Percentiles rank a stretch among this genome's conserved stretches.
phyloP scores from a whole-genome alignment of 352 stramenopile genomes.

The Pythium rishiriense region DNA sequence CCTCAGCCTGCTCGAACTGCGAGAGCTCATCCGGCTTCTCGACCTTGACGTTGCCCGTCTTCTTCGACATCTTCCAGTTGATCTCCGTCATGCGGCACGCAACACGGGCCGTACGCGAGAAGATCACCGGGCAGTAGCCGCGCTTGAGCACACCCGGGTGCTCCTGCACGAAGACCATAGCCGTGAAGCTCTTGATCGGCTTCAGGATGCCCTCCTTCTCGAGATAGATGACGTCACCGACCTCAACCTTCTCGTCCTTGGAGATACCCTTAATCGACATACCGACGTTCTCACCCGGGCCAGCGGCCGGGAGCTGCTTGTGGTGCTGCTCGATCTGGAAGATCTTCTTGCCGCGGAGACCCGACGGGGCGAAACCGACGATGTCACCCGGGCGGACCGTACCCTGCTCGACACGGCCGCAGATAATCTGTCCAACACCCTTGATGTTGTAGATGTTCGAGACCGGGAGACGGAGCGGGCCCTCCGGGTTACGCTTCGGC shows the following conservation, averaged over 20 bases:
- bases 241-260: conserved; percentile 71
- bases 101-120: conserved; percentile 83
- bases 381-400: conserved; percentile 62
- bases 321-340: conserved; percentile 85
- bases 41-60: conserved; percentile 78
- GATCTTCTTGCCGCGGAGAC: conserved; percentile 63
- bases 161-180: conserved; percentile 75
- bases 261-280: conserved; percentile 81
- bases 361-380: conserved; percentile 62
- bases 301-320: conserved; percentile 58
- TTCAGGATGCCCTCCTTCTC: conserved; percentile 47
- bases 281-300: conserved; percentile 77
- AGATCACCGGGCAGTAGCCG: conserved; percentile 72
- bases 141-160: conserved; percentile 78
- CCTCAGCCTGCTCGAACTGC: conserved; percentile 76
- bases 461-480: conserved; percentile 65
- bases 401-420: conserved; percentile 71
- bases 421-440: conserved; percentile 79
- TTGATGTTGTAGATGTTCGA: conserved; percentile 88
- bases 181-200: conserved; percentile 69
- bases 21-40: conserved; percentile 73
- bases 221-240: conserved; percentile 50
- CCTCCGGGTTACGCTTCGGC: conserved; percentile 55
- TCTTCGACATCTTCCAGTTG: conserved; percentile 85
- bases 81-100: conserved; percentile 83